Evolutionary conservation across 805 yeast species (phyloP), one percentile per base, ranked within the genome.

Genomic region (Saturnispora dispora): DNA sequence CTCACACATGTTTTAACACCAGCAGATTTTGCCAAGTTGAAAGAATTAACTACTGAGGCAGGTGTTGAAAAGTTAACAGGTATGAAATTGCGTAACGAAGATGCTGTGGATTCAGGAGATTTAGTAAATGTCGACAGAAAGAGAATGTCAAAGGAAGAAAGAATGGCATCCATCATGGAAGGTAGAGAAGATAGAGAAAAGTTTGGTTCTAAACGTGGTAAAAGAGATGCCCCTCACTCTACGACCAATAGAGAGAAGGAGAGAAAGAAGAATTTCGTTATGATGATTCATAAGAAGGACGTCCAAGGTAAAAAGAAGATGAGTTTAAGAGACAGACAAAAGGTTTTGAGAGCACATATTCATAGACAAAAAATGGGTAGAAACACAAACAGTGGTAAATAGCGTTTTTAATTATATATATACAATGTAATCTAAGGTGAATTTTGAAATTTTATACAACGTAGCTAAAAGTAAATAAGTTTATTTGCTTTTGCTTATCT

Each of bases 171-270:
- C 49, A 89, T 88, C 46, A 78, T 73, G 66, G 98, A 90, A 69
- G 99, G 98, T 52, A 83, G 89, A 65, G 96, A 89, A 60, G 99
- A 82, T 53, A 79, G 97, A 64, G 96, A 86, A 52, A 85, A 84
- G 67, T 91, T 82, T 61, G 96, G 97, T 25, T 85, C 96, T 18
- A 80, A 83, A 65, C 86, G 81, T 72, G 95, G 96, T 62, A 83
- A 83, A 69, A 73, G 82, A 63, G 79, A 80, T 54, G 84, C 81
- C 23, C 77, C 77, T 51, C 97, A 85, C 65, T 87, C 96, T 28
- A 90, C 98, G 10, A 93, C 99, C 2, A 93, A 93, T 68, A 82
- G 81, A 70, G 97, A 95, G 71, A 93, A 93, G 79, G 95, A 89
- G 23, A 79, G 98, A 69, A 88, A 88, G 88, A 93, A 93, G 96